Evolutionary conservation across 2,329 filamentous ascomycete genomes (phyloP).

Genomic region (Penicillium griseofulvum): DNA sequence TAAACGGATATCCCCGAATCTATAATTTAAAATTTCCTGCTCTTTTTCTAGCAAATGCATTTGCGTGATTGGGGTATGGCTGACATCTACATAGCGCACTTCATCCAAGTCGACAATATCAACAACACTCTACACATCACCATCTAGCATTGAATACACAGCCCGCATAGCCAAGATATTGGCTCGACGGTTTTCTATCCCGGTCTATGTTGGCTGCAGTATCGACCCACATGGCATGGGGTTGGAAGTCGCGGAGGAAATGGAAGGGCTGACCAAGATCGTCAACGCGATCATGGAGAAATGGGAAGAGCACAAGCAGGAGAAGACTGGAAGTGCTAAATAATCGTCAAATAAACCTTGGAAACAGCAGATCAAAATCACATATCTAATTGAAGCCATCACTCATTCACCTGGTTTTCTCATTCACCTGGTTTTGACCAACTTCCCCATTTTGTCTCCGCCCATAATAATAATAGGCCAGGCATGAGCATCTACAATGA

Average conservation of each 20-base stretch:
- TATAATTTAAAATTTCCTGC: background rate
- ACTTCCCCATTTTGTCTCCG: no score
- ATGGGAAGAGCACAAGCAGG: conserved; percentile 14
- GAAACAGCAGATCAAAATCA: background rate
- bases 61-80: background rate
- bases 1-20: background rate
- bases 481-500: background rate
- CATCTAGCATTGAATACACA: conserved; percentile 80
- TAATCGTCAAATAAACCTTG: no score
- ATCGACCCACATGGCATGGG: conserved; percentile 74
- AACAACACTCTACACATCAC: conserved; percentile 71
- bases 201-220: conserved; percentile 89
- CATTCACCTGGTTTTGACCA: background rate
- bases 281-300: conserved; percentile 65
- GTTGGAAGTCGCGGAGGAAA: conserved; percentile 85
- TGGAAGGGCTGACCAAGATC: conserved; percentile 77
- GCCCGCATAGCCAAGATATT: conserved; percentile 80
- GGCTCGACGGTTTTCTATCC: conserved; percentile 67
- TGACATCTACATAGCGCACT: conserved; percentile 33
- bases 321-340: background rate
- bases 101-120: conserved; percentile 59
- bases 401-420: background rate
- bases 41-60: background rate
- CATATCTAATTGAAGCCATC: background rate
- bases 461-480: background rate